These are phyloP conservation scores for Venturia pyrina DNA, from an alignment of 2,329 filamentous ascomycete genomes.

Conservation along the genomic window DNA sequence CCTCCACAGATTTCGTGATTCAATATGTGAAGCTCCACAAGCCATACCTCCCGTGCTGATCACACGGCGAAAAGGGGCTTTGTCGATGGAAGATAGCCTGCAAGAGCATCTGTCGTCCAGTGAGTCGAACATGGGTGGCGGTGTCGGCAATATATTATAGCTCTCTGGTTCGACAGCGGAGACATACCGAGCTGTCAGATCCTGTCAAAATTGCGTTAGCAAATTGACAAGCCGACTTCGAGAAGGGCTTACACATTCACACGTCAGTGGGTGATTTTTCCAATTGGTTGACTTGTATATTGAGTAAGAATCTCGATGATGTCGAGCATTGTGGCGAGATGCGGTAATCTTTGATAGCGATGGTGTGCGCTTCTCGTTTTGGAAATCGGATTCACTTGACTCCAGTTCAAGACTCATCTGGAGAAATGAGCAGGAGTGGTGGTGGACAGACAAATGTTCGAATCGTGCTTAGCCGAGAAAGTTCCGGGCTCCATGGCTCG, in stretches of 20 bases:
- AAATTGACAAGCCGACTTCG: neutral
- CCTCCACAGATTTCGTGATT: neutral
- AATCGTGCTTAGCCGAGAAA: neutral
- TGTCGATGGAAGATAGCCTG: neutral
- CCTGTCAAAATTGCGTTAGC: neutral
- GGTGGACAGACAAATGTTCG: neutral
- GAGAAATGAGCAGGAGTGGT: neutral
- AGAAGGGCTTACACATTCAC: neutral
- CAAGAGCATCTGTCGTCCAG: neutral
- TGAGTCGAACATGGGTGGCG: too few species aligned
- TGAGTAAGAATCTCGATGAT: neutral
- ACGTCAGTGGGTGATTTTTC: neutral
- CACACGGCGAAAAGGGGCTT: neutral
- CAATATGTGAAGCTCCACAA: neutral
- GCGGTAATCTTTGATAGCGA: neutral
- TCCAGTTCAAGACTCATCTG: neutral
- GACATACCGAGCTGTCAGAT: neutral
- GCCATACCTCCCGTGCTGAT: neutral
- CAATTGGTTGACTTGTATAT: neutral
- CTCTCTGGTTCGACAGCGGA: neutral
- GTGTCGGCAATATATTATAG: neutral
- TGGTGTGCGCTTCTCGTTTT: neutral
- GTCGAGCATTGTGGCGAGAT: neutral
- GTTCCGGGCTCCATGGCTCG: neutral
- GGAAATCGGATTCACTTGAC: too few species aligned